These are phyloP conservation scores for Selaginella moellendorffii DNA, from an alignment of 75 land plant genomes.

Conservation along the genomic window DNA sequence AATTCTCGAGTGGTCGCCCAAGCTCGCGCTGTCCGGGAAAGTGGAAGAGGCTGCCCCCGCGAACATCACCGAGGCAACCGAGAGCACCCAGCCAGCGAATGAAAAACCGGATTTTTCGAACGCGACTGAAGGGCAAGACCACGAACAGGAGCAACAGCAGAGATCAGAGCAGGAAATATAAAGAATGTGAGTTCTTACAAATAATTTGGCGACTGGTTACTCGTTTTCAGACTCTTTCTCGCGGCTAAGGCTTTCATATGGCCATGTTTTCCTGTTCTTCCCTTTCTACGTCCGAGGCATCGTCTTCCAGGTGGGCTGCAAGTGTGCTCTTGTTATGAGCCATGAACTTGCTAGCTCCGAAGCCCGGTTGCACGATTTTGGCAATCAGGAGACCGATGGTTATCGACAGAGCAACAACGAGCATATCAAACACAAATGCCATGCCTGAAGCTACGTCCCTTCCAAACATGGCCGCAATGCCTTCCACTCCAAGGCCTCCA, in stretches of 20 bases:
- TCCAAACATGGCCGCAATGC: slow-evolving; percentile 22
- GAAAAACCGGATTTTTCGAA: too few species aligned
- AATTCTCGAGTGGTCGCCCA: slow-evolving; percentile 91
- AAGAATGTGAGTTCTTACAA: too few species aligned
- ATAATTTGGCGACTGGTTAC: too few species aligned
- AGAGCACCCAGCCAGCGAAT: too few species aligned
- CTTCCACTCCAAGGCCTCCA: slow-evolving; percentile 25
- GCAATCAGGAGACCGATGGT: slow-evolving; percentile 26
- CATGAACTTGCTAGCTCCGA: slow-evolving; percentile 11
- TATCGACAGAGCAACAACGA: slow-evolving; percentile 26
- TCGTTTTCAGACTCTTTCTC: too few species aligned
- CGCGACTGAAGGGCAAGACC: too few species aligned
- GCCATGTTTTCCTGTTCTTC: slow-evolving; percentile 21
- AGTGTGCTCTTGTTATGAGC: slow-evolving; percentile 19
- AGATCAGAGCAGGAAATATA: too few species aligned
- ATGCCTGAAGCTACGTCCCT: slow-evolving; percentile 28
- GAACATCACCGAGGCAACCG: slow-evolving; percentile 20
- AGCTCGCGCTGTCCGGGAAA: slow-evolving; percentile 71
- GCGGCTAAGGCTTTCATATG: too few species aligned
- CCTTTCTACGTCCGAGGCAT: slow-evolving; percentile 12
- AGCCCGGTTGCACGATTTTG: slow-evolving; percentile 20
- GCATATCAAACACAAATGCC: slow-evolving; percentile 29
- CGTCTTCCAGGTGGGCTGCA: slow-evolving; percentile 16
- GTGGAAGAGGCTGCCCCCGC: slow-evolving; percentile 24
- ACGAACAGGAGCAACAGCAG: too few species aligned